Evolutionary conservation across 768 basidiomycete species (phyloP).

Genomic region (Boletellus ananiceps): DNA sequence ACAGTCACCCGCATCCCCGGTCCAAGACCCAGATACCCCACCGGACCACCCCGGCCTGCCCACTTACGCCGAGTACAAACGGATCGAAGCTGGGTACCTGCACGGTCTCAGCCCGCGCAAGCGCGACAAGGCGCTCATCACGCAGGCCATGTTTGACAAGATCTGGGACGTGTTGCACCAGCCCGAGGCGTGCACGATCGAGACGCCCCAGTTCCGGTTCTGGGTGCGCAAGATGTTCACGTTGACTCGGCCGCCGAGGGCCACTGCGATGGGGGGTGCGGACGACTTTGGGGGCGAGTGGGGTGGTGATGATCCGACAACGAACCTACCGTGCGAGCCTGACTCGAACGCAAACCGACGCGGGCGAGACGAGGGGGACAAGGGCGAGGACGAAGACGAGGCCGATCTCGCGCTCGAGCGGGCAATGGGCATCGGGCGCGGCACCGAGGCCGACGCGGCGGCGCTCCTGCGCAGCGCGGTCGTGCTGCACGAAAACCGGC

Average conservation of each 20-base stretch:
- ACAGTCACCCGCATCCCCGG: background rate
- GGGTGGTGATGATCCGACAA: background rate
- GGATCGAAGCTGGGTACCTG: constrained; percentile 56
- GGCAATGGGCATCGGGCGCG: constrained; percentile 11
- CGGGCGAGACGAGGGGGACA: background rate
- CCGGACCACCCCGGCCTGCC: constrained; percentile 49
- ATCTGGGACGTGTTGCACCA: constrained; percentile 65
- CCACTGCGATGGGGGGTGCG: too few species aligned
- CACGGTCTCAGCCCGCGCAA: constrained; percentile 52
- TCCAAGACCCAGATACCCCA: background rate
- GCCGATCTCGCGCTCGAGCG: constrained; percentile 15
- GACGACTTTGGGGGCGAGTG: background rate
- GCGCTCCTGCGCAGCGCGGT: constrained; percentile 32
- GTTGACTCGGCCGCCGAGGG: constrained; percentile 31
- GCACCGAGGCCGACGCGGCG: constrained; percentile 1
- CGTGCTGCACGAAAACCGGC: constrained; percentile 64
- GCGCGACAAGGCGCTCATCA: constrained; percentile 68
- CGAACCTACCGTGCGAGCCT: too few species aligned
- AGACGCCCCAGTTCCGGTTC: constrained; percentile 69
- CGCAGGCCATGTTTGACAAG: constrained; percentile 62
- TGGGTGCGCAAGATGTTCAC: constrained; percentile 84
- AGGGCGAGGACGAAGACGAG: constrained; percentile 1
- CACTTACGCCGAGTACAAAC: constrained; percentile 54
- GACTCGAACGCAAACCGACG: background rate
- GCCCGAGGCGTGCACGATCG: constrained; percentile 41